Evolutionary conservation across 345 rosid species (phyloP).

Genomic region (Salix koriyanagi): DNA sequence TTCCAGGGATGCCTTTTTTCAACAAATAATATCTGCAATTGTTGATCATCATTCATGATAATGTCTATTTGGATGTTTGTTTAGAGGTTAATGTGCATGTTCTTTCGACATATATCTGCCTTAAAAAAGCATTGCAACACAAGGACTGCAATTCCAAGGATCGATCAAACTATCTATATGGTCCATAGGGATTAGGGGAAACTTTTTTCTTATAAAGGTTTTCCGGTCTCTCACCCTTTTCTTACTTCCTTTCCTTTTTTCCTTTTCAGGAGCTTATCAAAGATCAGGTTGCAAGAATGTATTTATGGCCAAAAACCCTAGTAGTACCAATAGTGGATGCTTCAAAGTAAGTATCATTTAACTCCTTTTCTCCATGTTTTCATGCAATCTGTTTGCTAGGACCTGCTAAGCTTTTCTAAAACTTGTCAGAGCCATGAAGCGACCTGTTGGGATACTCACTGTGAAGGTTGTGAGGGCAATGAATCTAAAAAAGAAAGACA

Average conservation of each 20-base stretch:
- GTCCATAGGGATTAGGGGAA: too few species aligned
- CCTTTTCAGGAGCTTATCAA: constrained; percentile 79
- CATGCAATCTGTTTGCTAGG: neutral
- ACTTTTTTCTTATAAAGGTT: too few species aligned
- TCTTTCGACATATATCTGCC: neutral
- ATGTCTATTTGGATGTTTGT: neutral
- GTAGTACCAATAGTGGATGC: constrained; percentile 76
- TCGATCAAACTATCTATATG: neutral
- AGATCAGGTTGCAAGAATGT: constrained; percentile 95
- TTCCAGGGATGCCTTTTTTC: neutral
- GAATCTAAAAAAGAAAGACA: constrained; percentile 80
- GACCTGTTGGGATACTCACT: constrained; percentile 80
- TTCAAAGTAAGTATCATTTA: constrained; percentile 46
- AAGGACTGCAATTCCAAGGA: neutral
- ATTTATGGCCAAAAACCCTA: constrained; percentile 87
- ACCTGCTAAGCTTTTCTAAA: constrained; percentile 2
- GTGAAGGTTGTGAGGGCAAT: constrained; percentile 76
- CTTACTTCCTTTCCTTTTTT: neutral
- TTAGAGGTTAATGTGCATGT: neutral
- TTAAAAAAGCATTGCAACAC: neutral
- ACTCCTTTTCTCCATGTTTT: constrained; percentile 1
- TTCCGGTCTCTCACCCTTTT: neutral
- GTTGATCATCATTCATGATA: neutral
- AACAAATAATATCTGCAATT: neutral
- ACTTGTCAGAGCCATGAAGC: constrained; percentile 62